Base-by-base conservation (phyloP, 2,329 filamentous ascomycete genomes). In the Hymenotorrendiella dingleyae region DNA sequence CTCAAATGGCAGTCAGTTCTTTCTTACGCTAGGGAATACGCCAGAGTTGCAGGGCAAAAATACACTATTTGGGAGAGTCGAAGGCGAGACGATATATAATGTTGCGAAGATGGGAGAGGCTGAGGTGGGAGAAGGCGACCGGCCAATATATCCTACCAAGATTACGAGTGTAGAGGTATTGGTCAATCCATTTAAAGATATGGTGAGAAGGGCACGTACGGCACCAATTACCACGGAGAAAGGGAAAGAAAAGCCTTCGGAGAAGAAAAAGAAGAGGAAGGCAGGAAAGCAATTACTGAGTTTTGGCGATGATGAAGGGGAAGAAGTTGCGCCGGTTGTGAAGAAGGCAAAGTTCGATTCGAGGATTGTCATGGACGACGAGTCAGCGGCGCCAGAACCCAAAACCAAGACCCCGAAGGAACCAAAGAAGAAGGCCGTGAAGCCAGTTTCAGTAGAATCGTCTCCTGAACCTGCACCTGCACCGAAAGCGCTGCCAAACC, bases 1-100 rank as follows among this genome's bases (percentile, higher is more conserved):
- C 57, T 86, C 86, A 42, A 97, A 97, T 67, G 86, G 88, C 24
- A 95, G 88, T 63, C 93, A 98, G 65, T 97, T 97, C 72, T 98
- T 98, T 69, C 82, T 98, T 48, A 97, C 93, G 0, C 67, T 98
- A 40, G 89, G 80, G 50, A 89, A 84, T 60, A 73, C 90, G 19
- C 82, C 88, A 20, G 89, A 97, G 69, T 64, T 98, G 58, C 87
- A 84, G 54, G 85, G 84, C 39, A 87, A 86, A 66, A 96, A 96
- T 64, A 97, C 93, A 0, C 69, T 97, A 63, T 97, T 98, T 69
- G 93, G 93, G 14, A 75, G 93, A 43, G 77, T 98, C 33, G 88
- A 86, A 26, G 93, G 91, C 21, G 88, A 97, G 52, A 96, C 91
- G 12, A 93, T 98, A 42, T 98, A 94, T 68, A 97, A 96, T 63